Evolutionary conservation across 2,329 filamentous ascomycete genomes (phyloP).

Genomic region (Aspergillus pseudonomiae): DNA sequence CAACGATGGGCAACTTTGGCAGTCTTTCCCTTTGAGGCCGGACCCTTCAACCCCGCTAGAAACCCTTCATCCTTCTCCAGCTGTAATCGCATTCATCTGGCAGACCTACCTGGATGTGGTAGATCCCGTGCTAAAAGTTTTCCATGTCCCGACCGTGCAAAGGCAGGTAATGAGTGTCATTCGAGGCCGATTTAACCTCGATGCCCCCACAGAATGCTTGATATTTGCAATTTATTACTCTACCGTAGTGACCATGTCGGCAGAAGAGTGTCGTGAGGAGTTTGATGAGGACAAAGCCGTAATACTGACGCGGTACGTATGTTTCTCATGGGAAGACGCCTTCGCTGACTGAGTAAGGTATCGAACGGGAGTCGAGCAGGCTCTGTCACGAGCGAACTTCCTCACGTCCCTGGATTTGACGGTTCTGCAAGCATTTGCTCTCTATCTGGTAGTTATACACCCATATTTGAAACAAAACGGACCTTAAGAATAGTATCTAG

Average conservation of each 20-base stretch:
- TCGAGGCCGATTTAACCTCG: background rate
- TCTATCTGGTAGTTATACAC: constrained; percentile 24
- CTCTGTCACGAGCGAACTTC: constrained; percentile 15
- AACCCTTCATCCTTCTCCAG: constrained; percentile 7
- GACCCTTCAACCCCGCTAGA: background rate
- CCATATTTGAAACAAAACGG: too few species aligned
- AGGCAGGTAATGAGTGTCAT: constrained; percentile 49
- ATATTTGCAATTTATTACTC: constrained; percentile 25
- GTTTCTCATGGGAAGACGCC: background rate
- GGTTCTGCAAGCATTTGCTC: constrained; percentile 23
- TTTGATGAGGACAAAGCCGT: constrained; percentile 15
- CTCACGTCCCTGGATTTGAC: constrained; percentile 17
- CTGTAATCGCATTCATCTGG: constrained; percentile 20
- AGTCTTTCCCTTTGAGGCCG: background rate
- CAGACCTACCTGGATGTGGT: constrained; percentile 38
- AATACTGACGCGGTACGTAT: constrained; percentile 17
- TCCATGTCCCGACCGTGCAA: constrained; percentile 57
- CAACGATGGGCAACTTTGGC: background rate
- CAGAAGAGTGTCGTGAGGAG: constrained; percentile 15
- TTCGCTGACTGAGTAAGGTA: constrained; percentile 18
- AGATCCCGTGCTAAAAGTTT: constrained; percentile 59
- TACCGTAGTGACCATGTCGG: constrained; percentile 17
- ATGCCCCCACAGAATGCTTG: constrained; percentile 15
- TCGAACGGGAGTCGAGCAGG: constrained; percentile 21
- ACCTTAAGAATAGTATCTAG: constrained; percentile 10